Base-by-base conservation (phyloP, 805 yeast species). In the Clavispora fructus region DNA sequence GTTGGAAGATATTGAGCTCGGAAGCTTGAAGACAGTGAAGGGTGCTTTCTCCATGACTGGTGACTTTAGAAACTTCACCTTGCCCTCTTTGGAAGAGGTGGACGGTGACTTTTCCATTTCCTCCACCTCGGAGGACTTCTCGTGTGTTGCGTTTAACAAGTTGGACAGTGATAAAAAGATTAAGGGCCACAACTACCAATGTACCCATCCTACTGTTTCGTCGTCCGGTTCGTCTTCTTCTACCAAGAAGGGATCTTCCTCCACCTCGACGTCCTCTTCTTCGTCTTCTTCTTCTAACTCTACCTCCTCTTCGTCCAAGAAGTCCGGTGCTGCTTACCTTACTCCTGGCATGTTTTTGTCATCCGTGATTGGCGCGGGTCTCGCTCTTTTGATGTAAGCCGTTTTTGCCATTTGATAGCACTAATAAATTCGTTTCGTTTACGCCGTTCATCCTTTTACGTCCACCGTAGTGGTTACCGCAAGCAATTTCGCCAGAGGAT, bases 151-250 rank as follows among this genome's bases (percentile, higher is more conserved):
- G 29, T 69, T 68, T 59, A 58, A 69, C 53, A 55, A 59, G 50
- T 67, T 66, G 57, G 62, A 63, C 51, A 46, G 55, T 39, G 48
- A 45, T 41, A 58, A 61, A 43, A 64, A 62, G 53, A 69, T 71
- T 51, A 63, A 68, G 58, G 76, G 76, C 45, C 73, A 71, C 64
- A 70, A 71, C 67, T 70, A 58, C 61, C 63, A 61, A 55, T 71
- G 76, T 60, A 53, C 69, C 19, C 58, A 70, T 32, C 71, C 71
- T 39, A 45, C 59, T 40, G 59, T 60, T 41, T 46, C 62, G 14
- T 35, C 53, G 17, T 42, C 55, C 29, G 47, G 61, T 28, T 49
- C 58, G 43, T 39, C 49, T 14, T 40, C 59, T 13, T 37, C 52
- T n/a, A 31, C 52, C 35, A 44, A 47, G 32, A 39, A 54, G 33